Conservation (phyloP, 2,329 filamentous ascomycete genomes). For the Cercospora brassicicola region DNA sequence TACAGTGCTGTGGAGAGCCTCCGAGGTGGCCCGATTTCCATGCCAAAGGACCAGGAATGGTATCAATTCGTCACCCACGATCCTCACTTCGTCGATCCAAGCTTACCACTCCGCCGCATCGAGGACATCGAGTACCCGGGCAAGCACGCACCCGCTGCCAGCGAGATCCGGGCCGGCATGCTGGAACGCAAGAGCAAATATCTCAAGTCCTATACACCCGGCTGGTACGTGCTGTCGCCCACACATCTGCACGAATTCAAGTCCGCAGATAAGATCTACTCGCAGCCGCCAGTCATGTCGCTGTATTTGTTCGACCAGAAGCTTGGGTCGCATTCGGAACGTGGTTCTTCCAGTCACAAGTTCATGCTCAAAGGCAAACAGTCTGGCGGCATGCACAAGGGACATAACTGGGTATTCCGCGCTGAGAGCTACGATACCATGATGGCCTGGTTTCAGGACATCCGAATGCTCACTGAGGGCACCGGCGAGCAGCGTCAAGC, state of each 20-base stretch:
- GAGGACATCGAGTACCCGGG: constrained; percentile 90
- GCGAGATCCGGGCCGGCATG: constrained; percentile 85
- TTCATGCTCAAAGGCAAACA: constrained; percentile 97
- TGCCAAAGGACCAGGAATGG: constrained; percentile 95
- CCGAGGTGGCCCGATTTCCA: constrained; percentile 79
- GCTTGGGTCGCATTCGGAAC: constrained; percentile 83
- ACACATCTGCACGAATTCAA: constrained; percentile 99
- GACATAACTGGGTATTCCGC: constrained; percentile 67
- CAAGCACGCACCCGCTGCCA: constrained; percentile 75
- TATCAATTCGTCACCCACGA: constrained; percentile 75
- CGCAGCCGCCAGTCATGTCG: constrained; percentile 91
- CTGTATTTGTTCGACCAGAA: constrained; percentile 93
- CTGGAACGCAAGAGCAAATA: constrained; percentile 99
- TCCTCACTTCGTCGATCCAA: constrained; percentile 83
- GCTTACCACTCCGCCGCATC: constrained; percentile 71
- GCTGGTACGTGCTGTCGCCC: constrained; percentile 95
- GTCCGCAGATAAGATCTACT: constrained; percentile 82
- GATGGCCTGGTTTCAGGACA: constrained; percentile 95
- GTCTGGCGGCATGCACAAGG: constrained; percentile 86
- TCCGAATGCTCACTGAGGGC: constrained; percentile 84
- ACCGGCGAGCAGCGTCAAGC: constrained; percentile 83
- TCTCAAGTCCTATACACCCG: constrained; percentile 92
- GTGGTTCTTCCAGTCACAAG: constrained; percentile 85
- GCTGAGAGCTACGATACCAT: constrained; percentile 82
- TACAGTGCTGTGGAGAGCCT: constrained; percentile 78